These are phyloP conservation scores for Coniferiporia sulphurascens DNA, from an alignment of 1,284 basidiomycete species.

Conservation along the genomic window DNA sequence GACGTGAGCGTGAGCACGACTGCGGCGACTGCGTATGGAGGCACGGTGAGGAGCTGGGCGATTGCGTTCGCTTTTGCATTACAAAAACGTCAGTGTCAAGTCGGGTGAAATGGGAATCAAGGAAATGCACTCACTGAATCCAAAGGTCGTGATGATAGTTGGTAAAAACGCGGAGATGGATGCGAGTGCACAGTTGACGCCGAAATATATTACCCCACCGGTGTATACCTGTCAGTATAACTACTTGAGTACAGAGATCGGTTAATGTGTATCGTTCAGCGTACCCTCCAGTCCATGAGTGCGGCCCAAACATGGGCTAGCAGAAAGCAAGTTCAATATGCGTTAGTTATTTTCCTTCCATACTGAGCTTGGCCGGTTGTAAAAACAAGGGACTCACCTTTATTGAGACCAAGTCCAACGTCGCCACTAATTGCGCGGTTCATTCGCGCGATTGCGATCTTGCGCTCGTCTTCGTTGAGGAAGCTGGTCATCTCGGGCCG, in stretches of 20 bases:
- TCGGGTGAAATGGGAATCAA: too few relatives aligned
- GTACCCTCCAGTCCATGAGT: conserved; percentile 67
- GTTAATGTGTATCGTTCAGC: conserved; percentile 21
- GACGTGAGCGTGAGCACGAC: conserved; percentile 61
- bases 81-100: too few relatives aligned
- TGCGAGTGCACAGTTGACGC: conserved; percentile 73
- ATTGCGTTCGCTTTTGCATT: conserved; percentile 38
- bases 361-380: conserved; percentile 16
- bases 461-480: conserved; percentile 68
- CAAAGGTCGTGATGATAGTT: conserved; percentile 74
- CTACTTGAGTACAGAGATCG: not conserved
- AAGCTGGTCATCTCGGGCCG: conserved; percentile 73
- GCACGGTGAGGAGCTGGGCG: conserved; percentile 72
- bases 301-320: conserved; percentile 61
- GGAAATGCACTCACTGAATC: conserved; percentile 39
- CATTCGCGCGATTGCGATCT: conserved; percentile 68
- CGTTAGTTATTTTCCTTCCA: too few relatives aligned
- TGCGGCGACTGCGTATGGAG: conserved; percentile 74
- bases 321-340: not conserved
- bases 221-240: conserved; percentile 44
- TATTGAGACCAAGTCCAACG: conserved; percentile 59
- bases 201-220: conserved; percentile 70
- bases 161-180: conserved; percentile 82
- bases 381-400: conserved; percentile 38
- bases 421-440: conserved; percentile 68